These are phyloP conservation scores for Diplogelasinospora grovesii DNA, from an alignment of 495 filamentous ascomycete genomes.

Conservation along the genomic window DNA sequence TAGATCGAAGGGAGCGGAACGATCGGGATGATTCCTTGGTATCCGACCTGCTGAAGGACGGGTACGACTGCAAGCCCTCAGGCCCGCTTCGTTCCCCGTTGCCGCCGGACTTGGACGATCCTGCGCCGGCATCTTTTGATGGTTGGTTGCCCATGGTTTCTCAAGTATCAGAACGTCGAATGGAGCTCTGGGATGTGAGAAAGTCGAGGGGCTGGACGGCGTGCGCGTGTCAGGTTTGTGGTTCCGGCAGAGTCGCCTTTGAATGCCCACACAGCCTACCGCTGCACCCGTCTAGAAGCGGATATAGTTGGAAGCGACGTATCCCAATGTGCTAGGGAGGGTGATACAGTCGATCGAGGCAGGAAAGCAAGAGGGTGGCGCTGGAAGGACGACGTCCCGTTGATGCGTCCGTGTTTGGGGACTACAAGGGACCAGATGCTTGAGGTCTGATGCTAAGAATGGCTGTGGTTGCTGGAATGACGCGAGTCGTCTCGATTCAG, in stretches of 20 bases:
- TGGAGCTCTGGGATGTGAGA: conserved; percentile 23
- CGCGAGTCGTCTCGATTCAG: conserved; percentile 3
- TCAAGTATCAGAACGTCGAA: conserved; percentile 22
- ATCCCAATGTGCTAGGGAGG: conserved; percentile 35
- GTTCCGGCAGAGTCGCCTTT: conserved; percentile 28
- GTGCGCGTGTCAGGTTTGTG: conserved; percentile 35
- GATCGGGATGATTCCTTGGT: conserved; percentile 92
- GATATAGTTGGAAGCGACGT: conserved; percentile 7
- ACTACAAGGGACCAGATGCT: conserved; percentile 9
- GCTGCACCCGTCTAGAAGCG: conserved; percentile 34
- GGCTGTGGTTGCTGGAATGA: conserved; percentile 8
- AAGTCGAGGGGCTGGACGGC: conserved; percentile 29
- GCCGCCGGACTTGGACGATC: conserved; percentile 29
- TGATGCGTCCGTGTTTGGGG: conserved; percentile 36
- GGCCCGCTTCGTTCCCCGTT: conserved; percentile 29
- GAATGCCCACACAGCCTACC: conserved; percentile 38
- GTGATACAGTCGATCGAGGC: conserved; percentile 42
- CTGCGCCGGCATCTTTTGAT: conserved; percentile 63
- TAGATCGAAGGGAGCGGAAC: conserved; percentile 63
- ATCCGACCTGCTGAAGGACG: conserved; percentile 88
- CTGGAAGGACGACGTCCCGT: conserved; percentile 36
- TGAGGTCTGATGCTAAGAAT: conserved; percentile 11
- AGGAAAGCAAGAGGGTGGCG: conserved; percentile 36
- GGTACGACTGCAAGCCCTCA: conserved; percentile 62
- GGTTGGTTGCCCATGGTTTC: conserved; percentile 81